Conservation (phyloP, 305 asterid genomes). For the Fraxinus floribunda region DNA sequence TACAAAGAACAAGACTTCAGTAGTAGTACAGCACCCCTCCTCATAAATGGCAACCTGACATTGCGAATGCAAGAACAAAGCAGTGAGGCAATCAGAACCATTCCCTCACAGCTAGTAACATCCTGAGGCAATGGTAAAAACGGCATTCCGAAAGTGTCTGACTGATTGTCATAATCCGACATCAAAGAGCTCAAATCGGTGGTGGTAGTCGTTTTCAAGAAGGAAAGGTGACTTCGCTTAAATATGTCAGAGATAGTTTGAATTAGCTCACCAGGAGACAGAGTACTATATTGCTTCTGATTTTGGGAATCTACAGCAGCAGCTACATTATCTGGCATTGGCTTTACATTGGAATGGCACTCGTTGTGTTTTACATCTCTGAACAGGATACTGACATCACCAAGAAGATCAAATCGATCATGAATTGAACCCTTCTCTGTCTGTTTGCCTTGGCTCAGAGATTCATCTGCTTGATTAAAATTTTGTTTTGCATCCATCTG, state of each 20-base stretch:
- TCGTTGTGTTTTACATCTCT: conserved; percentile 65
- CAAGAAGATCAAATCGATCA: conserved; percentile 73
- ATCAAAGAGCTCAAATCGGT: conserved; percentile 61
- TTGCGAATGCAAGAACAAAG: conserved; percentile 96
- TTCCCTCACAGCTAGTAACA: conserved; percentile 88
- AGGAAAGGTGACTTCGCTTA: conserved; percentile 78
- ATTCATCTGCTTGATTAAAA: conserved; percentile 33
- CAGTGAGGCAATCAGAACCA: conserved; percentile 95
- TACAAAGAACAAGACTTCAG: conserved; percentile 89
- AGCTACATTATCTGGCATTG: conserved; percentile 45
- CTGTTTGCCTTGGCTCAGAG: conserved; percentile 39
- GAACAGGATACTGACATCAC: conserved; percentile 63
- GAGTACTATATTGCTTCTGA: conserved; percentile 50
- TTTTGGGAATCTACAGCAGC: conserved; percentile 40
- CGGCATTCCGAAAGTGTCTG: conserved; percentile 93
- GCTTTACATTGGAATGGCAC: conserved; percentile 39
- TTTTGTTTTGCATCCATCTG: conserved; percentile 37
- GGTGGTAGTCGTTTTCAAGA: conserved; percentile 69
- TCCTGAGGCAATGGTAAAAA: conserved; percentile 81
- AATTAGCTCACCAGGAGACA: conserved; percentile 75
- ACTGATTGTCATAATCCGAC: conserved; percentile 74
- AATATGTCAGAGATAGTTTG: conserved; percentile 66
- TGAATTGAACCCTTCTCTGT: conserved; percentile 46
- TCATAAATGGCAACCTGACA: conserved; percentile 86
- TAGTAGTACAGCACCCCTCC: conserved; percentile 86